These are phyloP conservation scores for Solanum megistacrolobum DNA, from an alignment of 257 asterid genomes.

Conservation along the genomic window DNA sequence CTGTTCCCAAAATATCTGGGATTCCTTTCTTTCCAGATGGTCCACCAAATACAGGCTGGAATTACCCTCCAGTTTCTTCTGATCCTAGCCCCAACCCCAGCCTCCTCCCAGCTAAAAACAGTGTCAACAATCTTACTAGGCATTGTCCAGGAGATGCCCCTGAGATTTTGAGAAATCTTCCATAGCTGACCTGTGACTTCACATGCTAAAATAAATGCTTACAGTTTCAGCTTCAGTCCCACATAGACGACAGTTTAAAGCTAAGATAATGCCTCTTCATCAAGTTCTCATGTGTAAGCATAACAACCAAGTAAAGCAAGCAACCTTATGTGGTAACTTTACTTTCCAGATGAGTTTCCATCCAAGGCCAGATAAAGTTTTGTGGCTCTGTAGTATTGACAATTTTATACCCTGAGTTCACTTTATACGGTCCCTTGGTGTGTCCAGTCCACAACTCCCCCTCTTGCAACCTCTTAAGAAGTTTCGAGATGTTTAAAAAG, in stretches of 20 bases:
- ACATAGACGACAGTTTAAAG: not conserved
- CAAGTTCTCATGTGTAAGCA: not conserved
- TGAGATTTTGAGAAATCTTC: not conserved
- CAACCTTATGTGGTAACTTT: not conserved
- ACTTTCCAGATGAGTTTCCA: not conserved
- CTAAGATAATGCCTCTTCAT: not conserved
- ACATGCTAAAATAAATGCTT: not conserved
- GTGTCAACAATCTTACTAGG: not conserved
- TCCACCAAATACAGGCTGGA: not conserved
- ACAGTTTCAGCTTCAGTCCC: not conserved
- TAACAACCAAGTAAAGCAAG: not conserved
- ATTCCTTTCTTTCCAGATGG: not conserved
- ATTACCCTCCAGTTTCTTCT: not conserved
- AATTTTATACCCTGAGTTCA: not conserved
- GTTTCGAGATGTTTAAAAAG: not conserved
- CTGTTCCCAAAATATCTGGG: not conserved
- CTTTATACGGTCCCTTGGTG: not conserved
- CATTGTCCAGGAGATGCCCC: not conserved
- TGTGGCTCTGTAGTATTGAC: not conserved
- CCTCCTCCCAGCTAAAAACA: not conserved
- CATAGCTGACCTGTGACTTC: not conserved
- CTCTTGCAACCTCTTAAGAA: not conserved
- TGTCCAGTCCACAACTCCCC: not conserved
- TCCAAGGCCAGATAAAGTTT: not conserved
- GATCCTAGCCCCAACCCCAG: not conserved